These are phyloP conservation scores for Salvia hispanica DNA, from an alignment of 257 asterid species.

Conservation along the genomic window DNA sequence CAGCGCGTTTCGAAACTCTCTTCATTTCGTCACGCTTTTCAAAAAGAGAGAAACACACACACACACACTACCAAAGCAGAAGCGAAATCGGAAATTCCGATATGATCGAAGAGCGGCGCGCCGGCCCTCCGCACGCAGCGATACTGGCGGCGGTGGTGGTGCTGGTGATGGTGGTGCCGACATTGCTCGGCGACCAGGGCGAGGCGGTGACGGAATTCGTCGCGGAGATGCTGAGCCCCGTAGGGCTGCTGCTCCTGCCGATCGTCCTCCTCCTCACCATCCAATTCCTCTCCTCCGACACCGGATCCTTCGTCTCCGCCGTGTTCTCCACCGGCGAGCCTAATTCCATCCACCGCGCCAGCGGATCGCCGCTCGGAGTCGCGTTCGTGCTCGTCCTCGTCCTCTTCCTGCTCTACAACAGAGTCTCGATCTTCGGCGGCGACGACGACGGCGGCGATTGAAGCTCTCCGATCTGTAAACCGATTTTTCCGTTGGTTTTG, in stretches of 20 bases:
- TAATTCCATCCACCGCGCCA: conserved; percentile 70
- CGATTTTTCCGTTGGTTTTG: background rate
- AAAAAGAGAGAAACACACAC: background rate
- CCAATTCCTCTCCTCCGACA: conserved; percentile 83
- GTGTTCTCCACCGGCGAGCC: conserved; percentile 73
- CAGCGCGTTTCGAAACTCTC: background rate
- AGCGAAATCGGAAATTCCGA: background rate
- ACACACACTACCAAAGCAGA: background rate
- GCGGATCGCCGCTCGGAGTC: conserved; percentile 94
- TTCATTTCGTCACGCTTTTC: background rate
- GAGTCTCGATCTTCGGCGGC: conserved; percentile 81
- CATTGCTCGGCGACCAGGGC: conserved; percentile 73
- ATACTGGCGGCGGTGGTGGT: conserved; percentile 72
- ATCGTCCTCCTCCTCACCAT: conserved; percentile 68
- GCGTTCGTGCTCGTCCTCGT: conserved; percentile 65
- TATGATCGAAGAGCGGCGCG: conserved; percentile 80
- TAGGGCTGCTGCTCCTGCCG: conserved; percentile 82
- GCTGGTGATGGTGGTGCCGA: conserved; percentile 57
- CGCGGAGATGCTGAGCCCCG: conserved; percentile 74
- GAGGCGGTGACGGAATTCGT: conserved; percentile 82
- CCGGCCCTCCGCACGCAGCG: conserved; percentile 77
- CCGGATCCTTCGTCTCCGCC: conserved; percentile 62
- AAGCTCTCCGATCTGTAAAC: conserved; percentile 29
- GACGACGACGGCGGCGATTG: conserved; percentile 75
- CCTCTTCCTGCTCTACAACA: conserved; percentile 63